A percentile compares a stretch with the other conserved stretches of the same genome.
phyloP scores from a whole-genome alignment of 2,329 filamentous ascomycete genomes.

The Hawksworthiomyces lignivorus region DNA sequence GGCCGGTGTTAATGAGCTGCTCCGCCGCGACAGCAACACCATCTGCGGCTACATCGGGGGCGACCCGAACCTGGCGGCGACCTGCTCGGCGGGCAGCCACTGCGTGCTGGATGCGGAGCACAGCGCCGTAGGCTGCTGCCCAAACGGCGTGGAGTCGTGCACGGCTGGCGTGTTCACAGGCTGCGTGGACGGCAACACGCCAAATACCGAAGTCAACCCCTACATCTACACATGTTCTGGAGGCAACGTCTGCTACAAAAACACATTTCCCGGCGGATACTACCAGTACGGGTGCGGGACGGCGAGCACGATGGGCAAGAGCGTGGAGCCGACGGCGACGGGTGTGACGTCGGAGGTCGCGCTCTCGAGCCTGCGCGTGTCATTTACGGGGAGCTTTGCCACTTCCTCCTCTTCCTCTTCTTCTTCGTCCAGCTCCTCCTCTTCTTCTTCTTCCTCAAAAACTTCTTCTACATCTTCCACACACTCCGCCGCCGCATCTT shows the following conservation, averaged over 20 bases:
- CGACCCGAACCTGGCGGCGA: conserved; percentile 43
- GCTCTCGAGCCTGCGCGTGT: conserved; percentile 32
- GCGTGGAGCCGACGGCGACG: conserved; percentile 38
- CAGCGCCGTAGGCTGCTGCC: conserved; percentile 32
- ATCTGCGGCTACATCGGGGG: conserved; percentile 52
- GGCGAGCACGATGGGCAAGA: conserved; percentile 39
- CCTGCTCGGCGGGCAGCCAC: conserved; percentile 50
- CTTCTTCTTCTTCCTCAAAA: conserved; percentile 9
- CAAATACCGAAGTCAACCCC: conserved; percentile 45
- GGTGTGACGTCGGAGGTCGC: conserved; percentile 30
- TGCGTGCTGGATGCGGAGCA: conserved; percentile 42
- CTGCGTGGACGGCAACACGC: conserved; percentile 46
- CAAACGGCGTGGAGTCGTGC: conserved; percentile 40
- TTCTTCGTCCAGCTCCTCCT: conserved; percentile 9
- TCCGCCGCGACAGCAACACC: conserved; percentile 41
- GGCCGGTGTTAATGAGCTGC: conserved; percentile 27
- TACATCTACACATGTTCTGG: conserved; percentile 50
- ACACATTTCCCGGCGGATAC: conserved; percentile 46
- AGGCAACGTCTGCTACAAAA: conserved; percentile 45
- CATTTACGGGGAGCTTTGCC: conserved; percentile 32
- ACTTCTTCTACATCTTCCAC: conserved; percentile 8
- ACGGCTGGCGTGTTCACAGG: conserved; percentile 49
- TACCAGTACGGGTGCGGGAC: conserved; percentile 51
- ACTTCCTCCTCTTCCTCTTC: conserved; percentile 15
- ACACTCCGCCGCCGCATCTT: conserved; percentile 12